Percentiles rank a stretch among this genome's conserved stretches.
phyloP scores from a whole-genome alignment of 1,284 basidiomycete species.

The Nidula niveotomentosa region DNA sequence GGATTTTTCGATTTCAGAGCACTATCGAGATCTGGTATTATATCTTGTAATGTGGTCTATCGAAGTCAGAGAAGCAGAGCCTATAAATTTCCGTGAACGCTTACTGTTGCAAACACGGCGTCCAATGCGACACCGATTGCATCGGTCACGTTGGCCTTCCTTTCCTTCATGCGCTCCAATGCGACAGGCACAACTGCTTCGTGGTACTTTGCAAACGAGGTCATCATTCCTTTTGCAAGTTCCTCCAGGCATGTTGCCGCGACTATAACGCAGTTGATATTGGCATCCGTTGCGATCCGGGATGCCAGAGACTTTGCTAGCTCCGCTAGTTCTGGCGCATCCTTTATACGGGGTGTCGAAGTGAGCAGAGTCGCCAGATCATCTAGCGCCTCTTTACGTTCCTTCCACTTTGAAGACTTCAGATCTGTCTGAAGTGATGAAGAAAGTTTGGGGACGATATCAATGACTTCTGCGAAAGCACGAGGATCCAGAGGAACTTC shows the following conservation, averaged over 20 bases:
- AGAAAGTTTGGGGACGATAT: conserved; percentile 78
- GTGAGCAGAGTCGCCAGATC: conserved; percentile 77
- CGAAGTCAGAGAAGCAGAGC: neutral
- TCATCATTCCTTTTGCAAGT: conserved; percentile 82
- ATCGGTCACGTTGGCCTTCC: conserved; percentile 90
- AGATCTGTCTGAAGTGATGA: conserved; percentile 73
- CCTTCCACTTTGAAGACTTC: conserved; percentile 97
- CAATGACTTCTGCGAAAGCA: conserved; percentile 81
- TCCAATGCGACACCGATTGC: conserved; percentile 88
- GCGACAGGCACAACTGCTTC: conserved; percentile 78
- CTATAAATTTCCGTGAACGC: conserved; percentile 13
- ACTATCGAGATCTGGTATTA: conserved; percentile 82
- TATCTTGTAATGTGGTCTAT: conserved; percentile 80
- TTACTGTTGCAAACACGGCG: conserved; percentile 84
- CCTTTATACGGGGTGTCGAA: conserved; percentile 76
- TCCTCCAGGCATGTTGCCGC: conserved; percentile 88
- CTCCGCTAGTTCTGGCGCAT: conserved; percentile 73
- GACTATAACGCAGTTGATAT: conserved; percentile 93
- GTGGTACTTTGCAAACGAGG: conserved; percentile 75
- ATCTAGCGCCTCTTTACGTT: conserved; percentile 91
- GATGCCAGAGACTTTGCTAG: conserved; percentile 77
- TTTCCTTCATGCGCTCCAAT: conserved; percentile 92
- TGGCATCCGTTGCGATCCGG: conserved; percentile 88
- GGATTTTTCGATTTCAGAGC: conserved; percentile 93
- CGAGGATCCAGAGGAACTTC: conserved; percentile 72